These are phyloP conservation scores for Pseudoperonospora humuli DNA, from an alignment of 352 stramenopile genomes.

Conservation along the genomic window DNA sequence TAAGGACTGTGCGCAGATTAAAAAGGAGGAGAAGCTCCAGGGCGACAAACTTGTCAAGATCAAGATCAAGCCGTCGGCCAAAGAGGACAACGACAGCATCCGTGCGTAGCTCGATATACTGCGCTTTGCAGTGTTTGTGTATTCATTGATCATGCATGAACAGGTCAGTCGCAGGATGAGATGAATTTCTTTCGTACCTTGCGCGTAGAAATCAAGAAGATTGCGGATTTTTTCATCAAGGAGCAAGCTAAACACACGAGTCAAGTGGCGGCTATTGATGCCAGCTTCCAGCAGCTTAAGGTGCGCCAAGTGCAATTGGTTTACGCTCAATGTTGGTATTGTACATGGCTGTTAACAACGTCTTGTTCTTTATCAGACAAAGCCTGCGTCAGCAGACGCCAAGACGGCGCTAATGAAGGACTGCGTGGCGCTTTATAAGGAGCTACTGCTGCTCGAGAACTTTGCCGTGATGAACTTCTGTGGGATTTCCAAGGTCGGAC, in stretches of 20 bases:
- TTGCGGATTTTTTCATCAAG: conserved; percentile 79
- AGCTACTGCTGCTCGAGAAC: conserved; percentile 81
- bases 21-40: conserved; percentile 80
- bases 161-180: conserved; percentile 76
- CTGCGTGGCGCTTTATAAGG: conserved; percentile 82
- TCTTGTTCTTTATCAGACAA: no score
- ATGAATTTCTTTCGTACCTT: conserved; percentile 86
- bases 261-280: conserved; percentile 58
- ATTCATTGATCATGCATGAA: background rate
- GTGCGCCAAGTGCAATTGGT: conserved; percentile 27
- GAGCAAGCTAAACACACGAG: conserved; percentile 68
- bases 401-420: conserved; percentile 77
- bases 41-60: conserved; percentile 63
- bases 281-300: conserved; percentile 55
- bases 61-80: conserved; percentile 70
- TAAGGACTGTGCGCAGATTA: conserved; percentile 84
- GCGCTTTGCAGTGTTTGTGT: background rate
- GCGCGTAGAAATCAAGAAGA: conserved; percentile 80
- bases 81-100: conserved; percentile 85
- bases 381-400: conserved; percentile 37
- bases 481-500: conserved; percentile 72
- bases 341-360: no score
- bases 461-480: conserved; percentile 89
- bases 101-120: conserved; percentile 37
- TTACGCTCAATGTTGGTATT: no score